phyloP scores from a whole-genome alignment of 1,139 yeast species.

The Candida sanyaensis region DNA sequence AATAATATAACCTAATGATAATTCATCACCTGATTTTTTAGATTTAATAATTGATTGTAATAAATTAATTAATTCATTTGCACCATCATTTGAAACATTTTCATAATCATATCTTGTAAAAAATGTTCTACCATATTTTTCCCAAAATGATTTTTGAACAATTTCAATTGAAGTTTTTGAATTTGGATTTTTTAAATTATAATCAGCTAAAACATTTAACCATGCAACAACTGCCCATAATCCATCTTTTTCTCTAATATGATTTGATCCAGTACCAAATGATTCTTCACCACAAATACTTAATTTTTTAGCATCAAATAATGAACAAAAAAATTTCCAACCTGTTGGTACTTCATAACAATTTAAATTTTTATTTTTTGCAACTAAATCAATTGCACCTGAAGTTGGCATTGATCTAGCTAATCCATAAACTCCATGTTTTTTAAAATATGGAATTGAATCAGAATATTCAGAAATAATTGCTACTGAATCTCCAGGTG shows the following conservation, averaged over 20 bases:
- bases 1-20: slow-evolving; percentile 52
- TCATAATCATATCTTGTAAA: slow-evolving; percentile 97
- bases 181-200: slow-evolving; percentile 57
- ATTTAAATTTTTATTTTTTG: slow-evolving; percentile 69
- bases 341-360: slow-evolving; percentile 98
- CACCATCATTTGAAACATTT: slow-evolving; percentile 75
- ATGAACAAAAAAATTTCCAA: slow-evolving; percentile 96
- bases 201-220: slow-evolving; percentile 91
- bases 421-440: slow-evolving; percentile 84
- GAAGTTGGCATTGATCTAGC: slow-evolving; percentile 99
- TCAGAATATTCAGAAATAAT: slow-evolving; percentile 93
- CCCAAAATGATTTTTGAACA: slow-evolving; percentile 88
- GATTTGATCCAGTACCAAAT: slow-evolving; percentile 97
- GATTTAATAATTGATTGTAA: slow-evolving; percentile 43
- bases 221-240: slow-evolving; percentile 97
- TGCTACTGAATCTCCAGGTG: slow-evolving; percentile 98
- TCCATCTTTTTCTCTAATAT: slow-evolving; percentile 97
- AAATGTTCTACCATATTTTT: slow-evolving; percentile 93
- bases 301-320: slow-evolving; percentile 88
- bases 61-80: slow-evolving; percentile 63
- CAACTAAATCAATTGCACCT: slow-evolving; percentile 91
- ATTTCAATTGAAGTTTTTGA: slow-evolving; percentile 62
- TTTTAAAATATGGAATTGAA: slow-evolving; percentile 85
- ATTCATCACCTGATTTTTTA: slow-evolving; percentile 43
- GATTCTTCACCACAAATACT: slow-evolving; percentile 98